Evolutionary conservation across 176 grass and related monocot genomes (phyloP), one percentile per base, ranked within the genome.

Genomic region (Metroxylon sagu): DNA sequence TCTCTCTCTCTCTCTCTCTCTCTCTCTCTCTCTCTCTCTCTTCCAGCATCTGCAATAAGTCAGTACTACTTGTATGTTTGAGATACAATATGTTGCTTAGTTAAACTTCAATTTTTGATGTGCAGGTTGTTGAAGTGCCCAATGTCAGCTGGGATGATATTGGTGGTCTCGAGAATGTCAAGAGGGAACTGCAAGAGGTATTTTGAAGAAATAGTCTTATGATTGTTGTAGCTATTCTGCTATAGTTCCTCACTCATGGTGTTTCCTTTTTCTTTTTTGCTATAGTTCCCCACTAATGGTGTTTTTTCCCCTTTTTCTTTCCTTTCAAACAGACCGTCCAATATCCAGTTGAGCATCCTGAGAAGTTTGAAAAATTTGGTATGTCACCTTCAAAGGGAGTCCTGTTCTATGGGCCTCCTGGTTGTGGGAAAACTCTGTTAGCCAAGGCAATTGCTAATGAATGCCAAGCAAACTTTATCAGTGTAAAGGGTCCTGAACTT

Each of bases 391-490:
- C 85, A 5, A 80, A 80, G 19, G 80, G 85, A 7, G 85, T 89
- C 62, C 68, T 89, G 3, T 89, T 89, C 69, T 82, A 90, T 49
- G 82, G 78, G 0, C 75, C 82, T 15, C 86, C 75, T 3, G 82
- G 78, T 0, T 90, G 86, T 50, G 82, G 82, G 16, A 85, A 90
- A 65, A 85, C 75, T 2, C 25, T 90, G 56, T 39, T 90, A 18
- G 86, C 82, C 0, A 85, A 89, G 77, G 82, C 82, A 0, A 89
- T 85, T 53, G 78, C 86, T 0, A 89, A 85, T 23, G 86, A 89
- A 50, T 89, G 86, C 52, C 78, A 89, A 30, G 86, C 85, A 48
- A 89, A 85, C 48, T 85, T 89, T 48, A 82, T 89, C 56, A 85
- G 86, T 21, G 43, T 89, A 10, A 89, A 89, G 25, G 81, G 85